A percentile compares a stretch with the other conserved stretches of the same genome.
Conservation (phyloP, 176 grass and related monocot genomes). For the Paspalum vaginatum region DNA sequence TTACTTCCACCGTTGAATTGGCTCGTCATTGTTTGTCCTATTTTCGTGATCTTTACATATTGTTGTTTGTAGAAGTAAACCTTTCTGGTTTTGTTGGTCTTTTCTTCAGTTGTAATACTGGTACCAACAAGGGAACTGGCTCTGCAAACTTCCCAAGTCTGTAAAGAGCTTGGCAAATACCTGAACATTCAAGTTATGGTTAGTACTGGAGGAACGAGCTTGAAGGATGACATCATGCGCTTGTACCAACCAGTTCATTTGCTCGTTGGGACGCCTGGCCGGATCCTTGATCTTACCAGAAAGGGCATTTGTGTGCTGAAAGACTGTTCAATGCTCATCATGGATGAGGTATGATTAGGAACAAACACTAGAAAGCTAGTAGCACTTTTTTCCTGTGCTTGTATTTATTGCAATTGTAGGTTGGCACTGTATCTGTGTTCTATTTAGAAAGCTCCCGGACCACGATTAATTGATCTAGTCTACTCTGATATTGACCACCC, state of each 20-base stretch:
- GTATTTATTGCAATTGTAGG: conserved; percentile 8
- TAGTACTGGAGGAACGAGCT: conserved; percentile 92
- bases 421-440: background rate
- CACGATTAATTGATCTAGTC: background rate
- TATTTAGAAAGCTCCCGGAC: background rate
- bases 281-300: conserved; percentile 80
- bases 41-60: background rate
- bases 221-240: conserved; percentile 97
- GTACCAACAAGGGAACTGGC: conserved; percentile 95
- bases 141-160: conserved; percentile 95
- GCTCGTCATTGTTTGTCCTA: background rate
- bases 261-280: conserved; percentile 88
- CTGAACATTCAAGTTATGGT: conserved; percentile 93
- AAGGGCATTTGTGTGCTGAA: conserved; percentile 93
- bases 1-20: background rate
- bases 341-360: conserved; percentile 74
- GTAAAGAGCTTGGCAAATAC: conserved; percentile 95
- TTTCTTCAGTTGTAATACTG: conserved; percentile 83
- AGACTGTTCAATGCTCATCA: conserved; percentile 83
- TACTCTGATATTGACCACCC: background rate
- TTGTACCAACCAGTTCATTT: conserved; percentile 94
- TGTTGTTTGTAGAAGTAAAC: conserved; percentile 8
- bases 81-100: conserved; percentile 2
- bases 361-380: background rate
- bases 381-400: background rate